Evolutionary conservation across 2,329 filamentous ascomycete species (phyloP).

Genomic region (Akanthomyces muscarius): DNA sequence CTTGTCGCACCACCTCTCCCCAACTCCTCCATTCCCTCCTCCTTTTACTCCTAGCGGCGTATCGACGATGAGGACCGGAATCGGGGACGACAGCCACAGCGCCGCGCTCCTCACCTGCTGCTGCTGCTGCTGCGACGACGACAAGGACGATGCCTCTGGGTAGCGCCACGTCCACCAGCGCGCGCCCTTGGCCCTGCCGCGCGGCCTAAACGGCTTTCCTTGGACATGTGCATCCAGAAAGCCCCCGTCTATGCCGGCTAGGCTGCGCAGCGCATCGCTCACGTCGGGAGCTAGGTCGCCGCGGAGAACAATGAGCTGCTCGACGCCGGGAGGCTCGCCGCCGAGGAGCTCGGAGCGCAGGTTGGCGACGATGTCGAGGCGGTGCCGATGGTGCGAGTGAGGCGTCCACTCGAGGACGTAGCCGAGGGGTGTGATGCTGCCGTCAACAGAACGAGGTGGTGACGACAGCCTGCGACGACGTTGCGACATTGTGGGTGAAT

Average conservation of each 20-base stretch:
- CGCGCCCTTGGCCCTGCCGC: background rate
- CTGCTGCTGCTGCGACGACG: background rate
- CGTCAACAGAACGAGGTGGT: background rate
- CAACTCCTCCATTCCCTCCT: background rate
- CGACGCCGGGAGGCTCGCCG: background rate
- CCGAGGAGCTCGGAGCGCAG: conserved; percentile 19
- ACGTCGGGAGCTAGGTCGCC: background rate
- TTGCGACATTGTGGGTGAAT: conserved; percentile 2
- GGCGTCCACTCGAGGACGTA: conserved; percentile 21
- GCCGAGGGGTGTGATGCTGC: conserved; percentile 13
- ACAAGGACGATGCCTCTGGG: conserved; percentile 1
- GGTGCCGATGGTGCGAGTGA: conserved; percentile 14
- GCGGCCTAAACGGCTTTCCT: conserved; percentile 14
- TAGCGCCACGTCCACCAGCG: conserved; percentile 20
- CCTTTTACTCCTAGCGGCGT: background rate
- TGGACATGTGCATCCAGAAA: conserved; percentile 17
- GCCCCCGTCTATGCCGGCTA: conserved; percentile 14
- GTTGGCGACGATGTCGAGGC: conserved; percentile 16
- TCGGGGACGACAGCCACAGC: conserved; percentile 12
- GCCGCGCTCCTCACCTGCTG: background rate
- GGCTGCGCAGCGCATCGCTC: conserved; percentile 1
- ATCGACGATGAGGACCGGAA: conserved; percentile 4
- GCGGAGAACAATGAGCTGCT: conserved; percentile 12
- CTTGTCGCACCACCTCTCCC: background rate
- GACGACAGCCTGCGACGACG: conserved; percentile 4